Base-by-base conservation (phyloP, 108 stramenopile genomes). In the Pseudonitzschia pungens region DNA sequence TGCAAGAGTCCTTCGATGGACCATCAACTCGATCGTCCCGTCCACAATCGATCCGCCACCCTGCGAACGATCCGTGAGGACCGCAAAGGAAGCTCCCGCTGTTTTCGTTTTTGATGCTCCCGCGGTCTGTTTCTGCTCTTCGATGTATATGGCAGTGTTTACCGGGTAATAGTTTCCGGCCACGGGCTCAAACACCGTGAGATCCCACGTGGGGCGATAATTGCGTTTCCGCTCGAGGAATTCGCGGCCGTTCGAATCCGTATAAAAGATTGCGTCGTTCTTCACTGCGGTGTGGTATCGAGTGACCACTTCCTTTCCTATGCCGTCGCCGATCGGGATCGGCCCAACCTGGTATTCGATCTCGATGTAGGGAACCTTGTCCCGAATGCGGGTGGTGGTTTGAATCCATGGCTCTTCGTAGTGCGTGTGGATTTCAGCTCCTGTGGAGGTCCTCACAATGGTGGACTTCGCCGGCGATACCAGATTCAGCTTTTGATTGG, bases 121-220 rank as follows among this genome's bases (percentile, higher is more conserved):
- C 15, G 36, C 7, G 14, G 14, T 48, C 14, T 48, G 45, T 12
- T 33, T 4, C 20, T 62, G 26, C 20, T 97, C 97, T 79, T 95
- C 83, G 54, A 98, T 65, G 67, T 83, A 96, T 20, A 91, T 87
- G 16, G 94, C 95, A n/a, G 96, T 83, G 74, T 92, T 98, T 2
- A 97, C 88, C 27, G 98, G 98, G 74, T 97, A 98, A 82, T 92
- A 99, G 73, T 97, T 99, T 41, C 93, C 94, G 20, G 97, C 91
- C 57, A 98, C 80, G 26, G 96, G 96, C 81, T 98, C 92, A 70
- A 74, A 88, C 26, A 90, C 92, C 10, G 81, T 68, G 54, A 90
- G 58, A 53, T 88, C 72, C 84, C 91, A 91, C 18, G 89, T 78
- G 12, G 87, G 78, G 12, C 91, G 84, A 54, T 83, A 76, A 51